Conservation (phyloP, 2,329 filamentous ascomycete species). For the Corynespora cassiicola region DNA sequence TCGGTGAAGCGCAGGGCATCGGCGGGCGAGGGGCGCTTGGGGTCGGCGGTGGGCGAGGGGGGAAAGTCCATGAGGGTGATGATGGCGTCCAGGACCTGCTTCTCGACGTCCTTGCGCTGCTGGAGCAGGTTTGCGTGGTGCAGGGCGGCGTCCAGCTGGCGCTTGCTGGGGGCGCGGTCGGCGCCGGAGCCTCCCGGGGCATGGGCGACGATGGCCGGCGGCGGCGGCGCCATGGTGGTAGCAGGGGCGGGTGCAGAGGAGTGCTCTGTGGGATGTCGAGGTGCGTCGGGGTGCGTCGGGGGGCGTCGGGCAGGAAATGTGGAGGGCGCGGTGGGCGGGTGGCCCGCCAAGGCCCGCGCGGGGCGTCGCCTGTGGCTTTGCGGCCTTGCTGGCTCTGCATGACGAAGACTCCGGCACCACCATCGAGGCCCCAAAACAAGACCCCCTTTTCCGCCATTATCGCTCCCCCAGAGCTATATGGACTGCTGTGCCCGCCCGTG, state of each 20-base stretch:
- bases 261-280: constrained; percentile 3
- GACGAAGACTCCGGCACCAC: constrained; percentile 18
- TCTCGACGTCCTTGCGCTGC: constrained; percentile 79
- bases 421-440: constrained; percentile 5
- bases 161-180: constrained; percentile 38
- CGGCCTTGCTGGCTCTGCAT: constrained; percentile 18
- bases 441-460: not conserved
- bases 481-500: constrained; percentile 10
- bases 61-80: constrained; percentile 74
- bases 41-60: constrained; percentile 56
- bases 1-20: constrained; percentile 72
- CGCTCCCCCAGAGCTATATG: constrained; percentile 5
- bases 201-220: constrained; percentile 32
- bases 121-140: constrained; percentile 85
- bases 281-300: not conserved
- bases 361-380: constrained; percentile 9
- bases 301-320: not conserved
- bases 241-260: not conserved
- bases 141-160: constrained; percentile 70
- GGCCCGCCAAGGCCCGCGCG: constrained; percentile 14
- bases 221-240: constrained; percentile 48
- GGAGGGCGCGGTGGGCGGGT: not conserved
- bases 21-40: constrained; percentile 58
- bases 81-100: constrained; percentile 73
- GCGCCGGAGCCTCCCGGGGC: too few relatives aligned